Conservation (phyloP, 345 rosid genomes). For the Lumnitzera littorea region DNA sequence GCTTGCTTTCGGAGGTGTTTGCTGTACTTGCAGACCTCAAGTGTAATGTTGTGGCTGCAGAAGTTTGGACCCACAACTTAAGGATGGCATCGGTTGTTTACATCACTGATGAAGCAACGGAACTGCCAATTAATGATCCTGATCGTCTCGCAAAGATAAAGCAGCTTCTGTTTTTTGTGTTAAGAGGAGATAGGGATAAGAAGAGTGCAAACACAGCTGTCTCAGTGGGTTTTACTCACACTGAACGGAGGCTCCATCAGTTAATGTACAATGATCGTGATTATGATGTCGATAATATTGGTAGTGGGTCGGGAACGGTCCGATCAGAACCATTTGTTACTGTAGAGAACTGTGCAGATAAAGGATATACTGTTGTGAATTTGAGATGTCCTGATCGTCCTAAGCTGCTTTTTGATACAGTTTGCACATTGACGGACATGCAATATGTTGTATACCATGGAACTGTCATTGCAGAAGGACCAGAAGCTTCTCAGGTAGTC, state of each 20-base stretch:
- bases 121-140: conserved; percentile 44
- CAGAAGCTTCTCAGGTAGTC: conserved; percentile 70
- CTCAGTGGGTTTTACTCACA: conserved; percentile 62
- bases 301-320: conserved; percentile 26
- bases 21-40: conserved; percentile 70
- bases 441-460: conserved; percentile 72
- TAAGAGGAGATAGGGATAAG: conserved; percentile 60
- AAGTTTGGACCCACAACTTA: conserved; percentile 86
- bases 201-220: conserved; percentile 61
- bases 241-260: conserved; percentile 70
- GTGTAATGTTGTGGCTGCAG: conserved; percentile 69
- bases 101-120: conserved; percentile 50
- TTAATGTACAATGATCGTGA: conserved; percentile 88
- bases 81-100: conserved; percentile 78
- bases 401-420: conserved; percentile 67
- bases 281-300: conserved; percentile 35
- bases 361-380: conserved; percentile 69
- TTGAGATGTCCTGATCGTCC: conserved; percentile 67
- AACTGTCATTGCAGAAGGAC: conserved; percentile 62
- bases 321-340: conserved; percentile 41
- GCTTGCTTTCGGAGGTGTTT: conserved; percentile 72
- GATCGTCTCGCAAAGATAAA: conserved; percentile 50
- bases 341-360: conserved; percentile 51
- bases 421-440: conserved; percentile 81
- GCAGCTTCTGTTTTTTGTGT: conserved; percentile 53